Conservation (phyloP, 139 green algal species). For the Chlorella sp. region DNA sequence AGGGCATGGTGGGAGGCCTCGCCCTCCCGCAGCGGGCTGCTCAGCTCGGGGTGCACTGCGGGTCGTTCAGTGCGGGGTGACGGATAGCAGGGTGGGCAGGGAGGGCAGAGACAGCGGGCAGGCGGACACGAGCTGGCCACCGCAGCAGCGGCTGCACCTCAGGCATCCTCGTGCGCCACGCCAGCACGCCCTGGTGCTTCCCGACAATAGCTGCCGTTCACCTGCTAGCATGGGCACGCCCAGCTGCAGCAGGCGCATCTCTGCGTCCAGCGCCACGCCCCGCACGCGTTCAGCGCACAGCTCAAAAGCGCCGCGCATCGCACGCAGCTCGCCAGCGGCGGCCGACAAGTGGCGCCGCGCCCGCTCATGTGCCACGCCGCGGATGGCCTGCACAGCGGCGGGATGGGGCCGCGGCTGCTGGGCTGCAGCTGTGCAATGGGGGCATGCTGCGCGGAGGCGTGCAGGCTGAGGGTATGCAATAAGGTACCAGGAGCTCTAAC, state of each 20-base stretch:
- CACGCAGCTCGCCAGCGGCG: neutral
- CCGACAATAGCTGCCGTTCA: neutral
- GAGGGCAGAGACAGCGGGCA: too few species aligned
- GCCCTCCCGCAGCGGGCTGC: slow-evolving; percentile 22
- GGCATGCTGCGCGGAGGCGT: too few species aligned
- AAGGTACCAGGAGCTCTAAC: too few species aligned
- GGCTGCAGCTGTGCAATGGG: too few species aligned
- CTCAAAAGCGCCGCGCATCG: slow-evolving; percentile 1
- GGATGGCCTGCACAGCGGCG: slow-evolving; percentile 1
- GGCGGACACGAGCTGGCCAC: too few species aligned
- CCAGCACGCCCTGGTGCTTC: too few species aligned
- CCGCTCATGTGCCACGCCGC: neutral
- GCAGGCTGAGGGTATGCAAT: too few species aligned
- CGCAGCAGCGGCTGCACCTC: too few species aligned
- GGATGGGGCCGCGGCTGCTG: too few species aligned
- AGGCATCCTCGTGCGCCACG: too few species aligned
- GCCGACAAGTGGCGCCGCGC: neutral
- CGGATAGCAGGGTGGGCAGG: too few species aligned
- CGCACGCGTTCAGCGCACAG: slow-evolving; percentile 16
- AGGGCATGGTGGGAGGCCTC: slow-evolving; percentile 5
- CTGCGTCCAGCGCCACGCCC: slow-evolving; percentile 15
- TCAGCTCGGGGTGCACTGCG: slow-evolving; percentile 34
- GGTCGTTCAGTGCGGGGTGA: neutral
- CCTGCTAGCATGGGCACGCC: slow-evolving; percentile 34
- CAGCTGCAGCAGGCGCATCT: slow-evolving; percentile 32